Base-by-base conservation (phyloP, 352 stramenopile species). In the Phytophthora sp. region DNA sequence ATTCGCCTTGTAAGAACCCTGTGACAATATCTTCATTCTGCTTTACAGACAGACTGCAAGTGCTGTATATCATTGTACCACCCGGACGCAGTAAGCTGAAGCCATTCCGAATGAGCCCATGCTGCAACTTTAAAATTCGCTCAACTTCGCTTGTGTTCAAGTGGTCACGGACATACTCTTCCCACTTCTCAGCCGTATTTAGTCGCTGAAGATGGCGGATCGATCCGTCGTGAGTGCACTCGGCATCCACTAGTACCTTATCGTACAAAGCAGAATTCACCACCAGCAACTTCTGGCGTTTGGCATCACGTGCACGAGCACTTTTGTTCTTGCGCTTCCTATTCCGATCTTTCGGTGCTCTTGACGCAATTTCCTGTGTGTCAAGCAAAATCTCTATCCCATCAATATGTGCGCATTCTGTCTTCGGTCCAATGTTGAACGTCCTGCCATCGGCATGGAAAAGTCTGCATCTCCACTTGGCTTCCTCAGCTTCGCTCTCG, bases 161-260 rank as follows among this genome's bases (percentile, higher is more conserved):
- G 51, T 92, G 84, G 15, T 89, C 67, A 9, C 63, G 53, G n/a
- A 93, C 76, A 21, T 98, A 91, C 52, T 86, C 62, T 1, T 84
- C 62, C 71, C 96, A 91, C 28, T 94, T 90, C 21, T 66, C 62
- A 32, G 89, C 69, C 5, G 79, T 86, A 38, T 80, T 44, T 31
- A 95, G 63, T 44, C 84, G 89, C 54, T 89, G 72, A 38, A 94
- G 62, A 69, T 98, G 96, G 38, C 87, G 85, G 24, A 98, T 82
- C 1, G 94, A 98, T 24, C 96, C 94, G 74, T 99, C 96, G 49
- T 97, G 96, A 17, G 90, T 98, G 66, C 96, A 99, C 72, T 98
- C 94, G 24, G 94, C 96, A 80, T 99, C 96, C 4, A 99, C 93
- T 26, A 99, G 77, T 10, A 99, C 93, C 54, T 94, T 90, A 68